Evolutionary conservation across 2,329 filamentous ascomycete genomes (phyloP).

Genomic region (Penicillium fuscoglaucum): DNA sequence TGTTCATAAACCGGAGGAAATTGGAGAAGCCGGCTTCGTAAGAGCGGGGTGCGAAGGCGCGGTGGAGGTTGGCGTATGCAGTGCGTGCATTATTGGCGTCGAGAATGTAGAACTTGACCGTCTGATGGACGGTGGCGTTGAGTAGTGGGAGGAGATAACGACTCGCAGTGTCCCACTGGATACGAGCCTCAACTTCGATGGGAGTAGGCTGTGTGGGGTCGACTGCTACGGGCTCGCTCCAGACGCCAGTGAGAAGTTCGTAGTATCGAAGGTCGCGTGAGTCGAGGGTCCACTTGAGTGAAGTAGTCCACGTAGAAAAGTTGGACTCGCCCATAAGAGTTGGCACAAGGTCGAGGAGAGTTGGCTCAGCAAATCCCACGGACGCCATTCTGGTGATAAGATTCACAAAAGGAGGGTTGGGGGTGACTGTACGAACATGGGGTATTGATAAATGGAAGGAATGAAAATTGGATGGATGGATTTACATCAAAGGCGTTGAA

Average conservation of each 20-base stretch:
- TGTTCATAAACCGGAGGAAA: background rate
- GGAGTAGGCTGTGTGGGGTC: background rate
- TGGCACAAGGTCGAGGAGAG: background rate
- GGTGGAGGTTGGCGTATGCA: background rate
- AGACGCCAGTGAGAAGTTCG: background rate
- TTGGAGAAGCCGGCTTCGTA: background rate
- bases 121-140: background rate
- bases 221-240: background rate
- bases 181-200: background rate
- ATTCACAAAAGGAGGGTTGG: background rate
- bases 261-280: background rate
- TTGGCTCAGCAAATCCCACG: background rate
- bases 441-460: background rate
- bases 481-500: background rate
- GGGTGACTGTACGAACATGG: background rate
- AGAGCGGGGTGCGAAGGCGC: background rate
- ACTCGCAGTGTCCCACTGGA: background rate
- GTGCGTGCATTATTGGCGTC: background rate
- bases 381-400: background rate
- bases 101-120: background rate
- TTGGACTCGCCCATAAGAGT: background rate
- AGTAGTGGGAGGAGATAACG: background rate
- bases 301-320: background rate
- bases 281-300: background rate
- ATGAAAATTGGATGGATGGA: background rate